These are phyloP conservation scores for Backusella circina DNA, from an alignment of 192 early-diverging fungal species.

Conservation along the genomic window DNA sequence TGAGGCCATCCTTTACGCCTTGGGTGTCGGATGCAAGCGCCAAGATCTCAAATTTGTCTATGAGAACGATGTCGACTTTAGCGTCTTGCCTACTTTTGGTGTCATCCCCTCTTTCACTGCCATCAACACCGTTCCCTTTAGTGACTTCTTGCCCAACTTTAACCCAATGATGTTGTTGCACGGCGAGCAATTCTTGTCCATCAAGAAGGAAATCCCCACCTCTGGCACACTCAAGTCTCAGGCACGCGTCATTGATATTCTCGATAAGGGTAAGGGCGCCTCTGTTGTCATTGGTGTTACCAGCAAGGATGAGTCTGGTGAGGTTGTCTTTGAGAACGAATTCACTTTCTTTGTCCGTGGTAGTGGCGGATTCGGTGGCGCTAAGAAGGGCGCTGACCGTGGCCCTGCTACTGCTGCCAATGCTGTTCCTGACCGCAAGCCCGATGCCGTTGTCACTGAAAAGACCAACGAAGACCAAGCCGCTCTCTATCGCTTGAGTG, in stretches of 20 bases:
- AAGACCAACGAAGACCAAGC: constrained; percentile 92
- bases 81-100: constrained; percentile 88
- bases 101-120: constrained; percentile 81
- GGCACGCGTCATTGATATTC: constrained; percentile 82
- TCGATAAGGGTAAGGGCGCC: constrained; percentile 97
- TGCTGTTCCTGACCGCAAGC: constrained; percentile 71
- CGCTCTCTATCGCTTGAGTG: constrained; percentile 89
- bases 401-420: constrained; percentile 81
- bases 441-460: constrained; percentile 80
- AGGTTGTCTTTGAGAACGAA: constrained; percentile 81
- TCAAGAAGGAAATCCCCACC: constrained; percentile 85
- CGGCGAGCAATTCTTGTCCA: constrained; percentile 94
- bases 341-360: constrained; percentile 94
- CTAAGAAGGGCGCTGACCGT: constrained; percentile 67
- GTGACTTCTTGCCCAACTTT: constrained; percentile 71
- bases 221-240: constrained; percentile 74
- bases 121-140: constrained; percentile 65
- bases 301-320: constrained; percentile 70
- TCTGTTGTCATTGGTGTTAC: constrained; percentile 79
- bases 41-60: constrained; percentile 88
- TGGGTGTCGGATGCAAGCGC: constrained; percentile 90
- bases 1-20: constrained; percentile 91
- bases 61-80: constrained; percentile 84
- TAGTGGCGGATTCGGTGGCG: constrained; percentile 83
- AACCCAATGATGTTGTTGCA: constrained; percentile 98